These are phyloP conservation scores for Akebia trifoliata DNA, from an alignment of 164 flowering plant species.

Conservation along the genomic window DNA sequence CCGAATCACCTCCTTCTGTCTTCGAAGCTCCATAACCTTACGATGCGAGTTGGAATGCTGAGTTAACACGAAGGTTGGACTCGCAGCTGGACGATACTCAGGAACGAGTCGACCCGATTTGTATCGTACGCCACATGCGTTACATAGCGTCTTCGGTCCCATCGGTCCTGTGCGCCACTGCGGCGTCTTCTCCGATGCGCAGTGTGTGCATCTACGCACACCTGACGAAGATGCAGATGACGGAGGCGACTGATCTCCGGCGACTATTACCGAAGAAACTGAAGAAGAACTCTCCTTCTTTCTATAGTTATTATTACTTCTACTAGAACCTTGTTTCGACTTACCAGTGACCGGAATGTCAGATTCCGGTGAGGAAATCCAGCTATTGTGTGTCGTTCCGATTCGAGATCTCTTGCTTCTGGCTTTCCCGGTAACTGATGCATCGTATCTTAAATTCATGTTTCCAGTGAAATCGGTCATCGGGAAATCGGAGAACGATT, in stretches of 20 bases:
- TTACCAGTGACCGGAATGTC: too few relatives aligned
- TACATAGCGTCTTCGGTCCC: constrained; percentile 64
- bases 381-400: constrained; percentile 4
- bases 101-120: constrained; percentile 70
- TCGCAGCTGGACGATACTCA: constrained; percentile 65
- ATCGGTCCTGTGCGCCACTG: constrained; percentile 70
- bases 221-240: constrained; percentile 10
- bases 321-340: too few relatives aligned
- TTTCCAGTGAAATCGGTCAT: constrained; percentile 18
- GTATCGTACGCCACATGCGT: constrained; percentile 64
- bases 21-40: constrained; percentile 62
- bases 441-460: constrained; percentile 14
- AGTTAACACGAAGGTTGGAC: constrained; percentile 56
- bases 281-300: too few relatives aligned
- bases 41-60: constrained; percentile 69
- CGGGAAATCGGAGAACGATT: constrained; percentile 40
- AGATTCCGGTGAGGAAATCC: constrained; percentile 17
- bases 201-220: constrained; percentile 50
- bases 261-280: too few relatives aligned
- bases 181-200: constrained; percentile 65
- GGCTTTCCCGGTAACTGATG: constrained; percentile 26
- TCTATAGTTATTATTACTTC: too few relatives aligned
- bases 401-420: constrained; percentile 43
- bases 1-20: constrained; percentile 41
- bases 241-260: too few relatives aligned